phyloP scores from a whole-genome alignment of 306 rosid species.

The Mucuna pruriens region DNA sequence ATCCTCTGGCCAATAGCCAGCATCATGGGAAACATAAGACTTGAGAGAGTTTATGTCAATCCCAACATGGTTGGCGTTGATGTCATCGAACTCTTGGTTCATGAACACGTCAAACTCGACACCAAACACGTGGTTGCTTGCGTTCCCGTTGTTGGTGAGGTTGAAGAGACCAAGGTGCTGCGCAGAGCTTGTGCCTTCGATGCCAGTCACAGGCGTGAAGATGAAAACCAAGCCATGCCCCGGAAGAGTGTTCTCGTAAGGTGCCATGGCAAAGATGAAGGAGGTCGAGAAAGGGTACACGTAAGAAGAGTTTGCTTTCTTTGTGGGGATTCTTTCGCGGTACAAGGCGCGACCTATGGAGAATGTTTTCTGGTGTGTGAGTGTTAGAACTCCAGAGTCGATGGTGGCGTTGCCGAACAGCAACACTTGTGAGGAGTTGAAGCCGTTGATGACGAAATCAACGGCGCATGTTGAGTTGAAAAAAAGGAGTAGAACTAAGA shows the following conservation, averaged over 20 bases:
- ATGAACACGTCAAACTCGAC: slow-evolving; percentile 80
- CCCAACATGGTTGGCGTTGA: slow-evolving; percentile 77
- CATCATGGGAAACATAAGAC: slow-evolving; percentile 50
- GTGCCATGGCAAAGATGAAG: slow-evolving; percentile 79
- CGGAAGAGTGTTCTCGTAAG: slow-evolving; percentile 54
- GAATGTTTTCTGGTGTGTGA: slow-evolving; percentile 63
- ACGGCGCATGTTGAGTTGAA: slow-evolving; percentile 41
- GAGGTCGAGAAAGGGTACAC: slow-evolving; percentile 79
- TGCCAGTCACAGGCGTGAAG: slow-evolving; percentile 61
- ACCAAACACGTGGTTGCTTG: slow-evolving; percentile 64
- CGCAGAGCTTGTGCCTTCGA: slow-evolving; percentile 59
- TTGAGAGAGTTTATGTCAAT: slow-evolving; percentile 69
- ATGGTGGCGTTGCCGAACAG: slow-evolving; percentile 73
- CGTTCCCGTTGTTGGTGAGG: slow-evolving; percentile 51
- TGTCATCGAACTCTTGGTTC: slow-evolving; percentile 77
- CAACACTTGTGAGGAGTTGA: slow-evolving; percentile 59
- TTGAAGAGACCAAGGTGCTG: slow-evolving; percentile 75
- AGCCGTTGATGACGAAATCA: slow-evolving; percentile 79
- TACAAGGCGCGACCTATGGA: slow-evolving; percentile 77
- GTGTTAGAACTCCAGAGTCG: slow-evolving; percentile 61
- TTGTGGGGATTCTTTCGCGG: slow-evolving; percentile 56
- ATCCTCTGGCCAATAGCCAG: slow-evolving; percentile 68
- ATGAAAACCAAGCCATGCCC: slow-evolving; percentile 87
- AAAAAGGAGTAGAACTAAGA: slow-evolving; percentile 15
- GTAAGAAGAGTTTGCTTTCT: slow-evolving; percentile 49